A percentile compares a stretch with the other conserved stretches of the same genome.
Evolutionary conservation across 164 flowering plant genomes (phyloP).

Genomic region (Magnolia officinalis): DNA sequence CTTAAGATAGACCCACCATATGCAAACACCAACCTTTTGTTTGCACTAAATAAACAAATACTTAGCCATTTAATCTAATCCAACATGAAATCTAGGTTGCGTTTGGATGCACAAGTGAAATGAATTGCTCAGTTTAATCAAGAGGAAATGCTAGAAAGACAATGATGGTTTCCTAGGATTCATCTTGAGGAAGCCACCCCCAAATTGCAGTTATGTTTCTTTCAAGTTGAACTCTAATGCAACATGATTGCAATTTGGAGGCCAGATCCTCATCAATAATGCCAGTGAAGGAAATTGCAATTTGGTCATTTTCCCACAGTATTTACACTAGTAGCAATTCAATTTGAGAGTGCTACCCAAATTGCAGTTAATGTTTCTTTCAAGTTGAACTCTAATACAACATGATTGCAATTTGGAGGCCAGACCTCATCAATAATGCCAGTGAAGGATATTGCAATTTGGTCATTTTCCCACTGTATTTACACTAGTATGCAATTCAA

Average conservation of each 20-base stretch:
- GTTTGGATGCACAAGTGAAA: background rate
- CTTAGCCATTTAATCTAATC: no score
- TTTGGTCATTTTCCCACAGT: background rate
- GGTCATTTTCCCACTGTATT: background rate
- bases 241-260: background rate
- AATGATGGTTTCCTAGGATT: background rate
- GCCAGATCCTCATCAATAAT: background rate
- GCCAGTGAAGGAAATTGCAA: background rate
- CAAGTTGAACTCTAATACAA: no score
- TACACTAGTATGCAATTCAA: background rate
- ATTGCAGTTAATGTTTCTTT: background rate
- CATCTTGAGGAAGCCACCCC: background rate
- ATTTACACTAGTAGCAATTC: background rate
- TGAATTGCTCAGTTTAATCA: background rate
- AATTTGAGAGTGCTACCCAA: background rate
- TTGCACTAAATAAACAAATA: background rate
- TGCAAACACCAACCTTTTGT: background rate
- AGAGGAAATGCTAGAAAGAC: background rate
- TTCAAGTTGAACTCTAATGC: no score
- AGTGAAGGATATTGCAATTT: background rate
- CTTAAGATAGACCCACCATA: constrained; percentile 3
- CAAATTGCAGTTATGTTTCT: background rate
- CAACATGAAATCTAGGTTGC: background rate
- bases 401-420: background rate
- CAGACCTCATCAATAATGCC: background rate